Conservation (phyloP, 345 rosid species). For the Pugionium dolabratum region DNA sequence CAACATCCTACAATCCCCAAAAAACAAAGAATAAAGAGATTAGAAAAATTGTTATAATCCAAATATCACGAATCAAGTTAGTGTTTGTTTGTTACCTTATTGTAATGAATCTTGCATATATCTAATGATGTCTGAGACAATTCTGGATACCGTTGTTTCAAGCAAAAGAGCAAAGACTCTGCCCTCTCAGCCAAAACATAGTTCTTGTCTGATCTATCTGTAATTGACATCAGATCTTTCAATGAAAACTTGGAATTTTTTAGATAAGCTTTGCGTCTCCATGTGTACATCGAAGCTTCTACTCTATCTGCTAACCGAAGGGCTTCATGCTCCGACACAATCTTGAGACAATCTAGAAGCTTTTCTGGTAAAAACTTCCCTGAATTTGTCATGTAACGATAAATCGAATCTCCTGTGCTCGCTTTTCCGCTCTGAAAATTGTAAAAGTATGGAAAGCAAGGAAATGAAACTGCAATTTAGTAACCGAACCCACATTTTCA, state of each 20-base stretch:
- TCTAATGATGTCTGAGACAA: slow-evolving; percentile 89
- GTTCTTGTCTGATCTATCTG: slow-evolving; percentile 67
- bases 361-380: slow-evolving; percentile 66
- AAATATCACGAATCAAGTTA: background rate
- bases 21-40: background rate
- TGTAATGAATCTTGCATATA: slow-evolving; percentile 87
- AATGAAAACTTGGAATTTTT: slow-evolving; percentile 75
- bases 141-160: slow-evolving; percentile 85
- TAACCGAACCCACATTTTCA: background rate
- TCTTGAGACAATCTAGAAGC: slow-evolving; percentile 61
- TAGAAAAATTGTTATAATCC: background rate
- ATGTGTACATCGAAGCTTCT: slow-evolving; percentile 90
- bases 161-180: slow-evolving; percentile 66
- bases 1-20: slow-evolving; percentile 71
- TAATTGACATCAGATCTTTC: slow-evolving; percentile 66
- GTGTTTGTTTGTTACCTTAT: slow-evolving; percentile 48
- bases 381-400: slow-evolving; percentile 52
- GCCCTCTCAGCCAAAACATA: slow-evolving; percentile 79
- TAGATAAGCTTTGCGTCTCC: slow-evolving; percentile 87
- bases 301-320: slow-evolving; percentile 73
- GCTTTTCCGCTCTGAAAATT: slow-evolving; percentile 67
- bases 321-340: slow-evolving; percentile 84
- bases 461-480: background rate
- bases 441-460: background rate
- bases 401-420: slow-evolving; percentile 72